Base-by-base conservation (phyloP, 2,329 filamentous ascomycete species). In the Calonectria hawksworthii region DNA sequence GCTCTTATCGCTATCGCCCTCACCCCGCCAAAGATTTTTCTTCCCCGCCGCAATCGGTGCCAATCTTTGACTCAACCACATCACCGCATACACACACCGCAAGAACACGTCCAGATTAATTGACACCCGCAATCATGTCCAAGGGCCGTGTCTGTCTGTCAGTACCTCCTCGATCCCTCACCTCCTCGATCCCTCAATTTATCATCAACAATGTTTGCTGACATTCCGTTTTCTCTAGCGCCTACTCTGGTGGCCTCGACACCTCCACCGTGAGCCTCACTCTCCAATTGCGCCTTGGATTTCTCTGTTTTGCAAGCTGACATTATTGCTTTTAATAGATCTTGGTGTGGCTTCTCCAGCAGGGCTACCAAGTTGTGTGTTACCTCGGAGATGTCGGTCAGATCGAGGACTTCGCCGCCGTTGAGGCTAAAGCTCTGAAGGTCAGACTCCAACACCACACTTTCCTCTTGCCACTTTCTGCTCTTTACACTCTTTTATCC, bases 341-440 rank as follows among this genome's bases (percentile, higher is more conserved):
- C 26, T 34, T 67, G 64, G 47, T 54, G 11, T 66, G 63, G 63
- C 50, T 44, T 28, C 10, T 38, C 16, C 23, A n/a, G 18, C 21
- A 50, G n/a, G 68, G 68, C 23, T 70, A 70, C 32, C 36, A 34
- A 81, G 61, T 65, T 11, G 61, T 65, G 67, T 77, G 83, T 73
- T 87, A 84, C 79, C 87, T 93, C 84, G 93, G 91, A 85, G 89
- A 94, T 86, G 91, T 94, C 61, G 79, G 93, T 61, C 93, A 94
- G 85, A 90, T 92, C 79, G 93, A 95, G 86, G 93, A 95, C 85
- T 95, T 91, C 79, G 89, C 90, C 72, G 92, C 90, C 72, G 94
- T 93, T 66, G 91, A 94, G 86, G 89, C 89, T 80, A 95, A 95
- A 89, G 94, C 93, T 70, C 78, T 71, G 36, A 54, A 66, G 41